These are phyloP conservation scores for Serendipita sp. DNA, from an alignment of 768 basidiomycete species.

Conservation along the genomic window DNA sequence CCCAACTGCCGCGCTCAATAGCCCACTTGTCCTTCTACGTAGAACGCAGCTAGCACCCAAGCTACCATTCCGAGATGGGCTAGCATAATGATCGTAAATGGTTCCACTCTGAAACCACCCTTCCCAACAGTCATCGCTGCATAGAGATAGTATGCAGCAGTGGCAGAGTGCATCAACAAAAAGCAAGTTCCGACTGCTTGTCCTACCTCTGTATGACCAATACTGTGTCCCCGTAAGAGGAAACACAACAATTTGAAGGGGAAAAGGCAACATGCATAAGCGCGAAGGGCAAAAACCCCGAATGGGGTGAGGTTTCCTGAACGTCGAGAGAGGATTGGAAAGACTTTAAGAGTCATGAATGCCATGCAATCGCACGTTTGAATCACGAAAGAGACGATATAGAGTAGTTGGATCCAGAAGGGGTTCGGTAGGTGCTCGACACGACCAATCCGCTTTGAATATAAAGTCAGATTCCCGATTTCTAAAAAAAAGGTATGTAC, in stretches of 20 bases:
- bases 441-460: no score
- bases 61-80: not conserved
- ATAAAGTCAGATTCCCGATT: no score
- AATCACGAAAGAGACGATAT: not conserved
- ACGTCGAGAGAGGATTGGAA: not conserved
- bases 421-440: not conserved
- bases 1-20: not conserved
- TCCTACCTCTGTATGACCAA: not conserved
- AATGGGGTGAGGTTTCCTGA: not conserved
- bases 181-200: not conserved
- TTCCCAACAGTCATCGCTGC: not conserved
- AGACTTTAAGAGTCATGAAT: not conserved
- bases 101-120: conserved; percentile 2
- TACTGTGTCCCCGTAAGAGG: not conserved
- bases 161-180: not conserved
- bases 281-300: not conserved
- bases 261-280: not conserved
- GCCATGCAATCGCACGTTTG: not conserved
- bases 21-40: no score
- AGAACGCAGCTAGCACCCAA: not conserved
- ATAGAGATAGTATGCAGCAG: not conserved
- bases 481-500: no score
- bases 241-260: not conserved
- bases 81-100: not conserved
- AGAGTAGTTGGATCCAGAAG: not conserved